phyloP scores from a whole-genome alignment of 345 rosid genomes.

The Mallotus nudiflorus region DNA sequence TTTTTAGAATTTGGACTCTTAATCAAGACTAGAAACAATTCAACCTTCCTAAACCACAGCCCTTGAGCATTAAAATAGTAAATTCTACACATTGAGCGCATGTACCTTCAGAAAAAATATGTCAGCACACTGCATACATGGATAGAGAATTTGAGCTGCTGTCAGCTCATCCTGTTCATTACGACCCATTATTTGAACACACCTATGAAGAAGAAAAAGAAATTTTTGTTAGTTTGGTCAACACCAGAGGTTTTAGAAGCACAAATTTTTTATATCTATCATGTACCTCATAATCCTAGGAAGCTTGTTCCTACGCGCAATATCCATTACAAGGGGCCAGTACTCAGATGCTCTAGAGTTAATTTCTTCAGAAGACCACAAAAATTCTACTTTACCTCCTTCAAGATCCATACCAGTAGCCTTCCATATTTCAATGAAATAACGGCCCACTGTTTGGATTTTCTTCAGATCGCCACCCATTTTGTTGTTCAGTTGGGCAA shows the following conservation, averaged over 20 bases:
- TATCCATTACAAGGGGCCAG: constrained; percentile 97
- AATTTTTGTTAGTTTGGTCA: neutral
- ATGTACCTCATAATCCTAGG: constrained; percentile 72
- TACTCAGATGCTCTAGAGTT: constrained; percentile 64
- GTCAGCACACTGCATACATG: constrained; percentile 97
- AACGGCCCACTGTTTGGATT: constrained; percentile 67
- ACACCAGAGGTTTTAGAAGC: neutral
- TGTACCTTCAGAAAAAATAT: constrained; percentile 81
- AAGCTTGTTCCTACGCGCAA: constrained; percentile 83
- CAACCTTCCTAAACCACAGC: too few relatives aligned
- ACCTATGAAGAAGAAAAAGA: constrained; percentile 45
- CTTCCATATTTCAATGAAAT: constrained; percentile 78
- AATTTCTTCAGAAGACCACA: constrained; percentile 93
- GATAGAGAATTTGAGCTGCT: constrained; percentile 83
- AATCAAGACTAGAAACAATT: too few relatives aligned
- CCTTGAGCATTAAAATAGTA: too few relatives aligned
- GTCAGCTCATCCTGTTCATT: constrained; percentile 79
- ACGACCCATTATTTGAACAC: constrained; percentile 88
- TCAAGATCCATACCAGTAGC: constrained; percentile 71
- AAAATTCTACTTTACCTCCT: constrained; percentile 59
- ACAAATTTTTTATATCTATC: too few relatives aligned
- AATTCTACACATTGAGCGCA: constrained; percentile 2
- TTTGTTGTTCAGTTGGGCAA: constrained; percentile 90
- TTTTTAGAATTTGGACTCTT: too few relatives aligned
- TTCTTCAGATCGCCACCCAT: constrained; percentile 87